Conservation (phyloP, 1,284 basidiomycete species). For the Moesziomyces globuligerus region DNA sequence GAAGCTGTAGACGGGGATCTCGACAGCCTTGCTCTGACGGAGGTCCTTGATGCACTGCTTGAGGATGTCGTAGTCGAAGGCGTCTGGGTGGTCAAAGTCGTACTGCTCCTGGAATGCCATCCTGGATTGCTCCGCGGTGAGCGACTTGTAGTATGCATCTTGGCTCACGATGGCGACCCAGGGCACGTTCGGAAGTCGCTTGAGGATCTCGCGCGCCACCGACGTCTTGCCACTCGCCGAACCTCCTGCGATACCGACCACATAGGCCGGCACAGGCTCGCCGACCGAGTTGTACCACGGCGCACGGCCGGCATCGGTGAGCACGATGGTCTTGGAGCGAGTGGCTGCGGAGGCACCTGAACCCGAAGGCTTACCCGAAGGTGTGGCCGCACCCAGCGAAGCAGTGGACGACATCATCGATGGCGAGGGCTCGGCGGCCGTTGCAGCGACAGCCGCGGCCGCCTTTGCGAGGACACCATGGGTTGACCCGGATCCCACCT, state of each 20-base stretch:
- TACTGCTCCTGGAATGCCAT: slow-evolving; percentile 84
- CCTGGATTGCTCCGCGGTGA: slow-evolving; percentile 78
- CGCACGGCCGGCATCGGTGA: slow-evolving; percentile 64
- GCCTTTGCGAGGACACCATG: slow-evolving; percentile 28
- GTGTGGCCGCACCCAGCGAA: slow-evolving; percentile 7
- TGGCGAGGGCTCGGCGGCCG: slow-evolving; percentile 1
- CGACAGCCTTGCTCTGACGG: slow-evolving; percentile 76
- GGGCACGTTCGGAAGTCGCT: slow-evolving; percentile 60
- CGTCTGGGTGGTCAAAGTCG: slow-evolving; percentile 93
- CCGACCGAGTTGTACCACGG: slow-evolving; percentile 79
- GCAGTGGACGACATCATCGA: slow-evolving; percentile 13
- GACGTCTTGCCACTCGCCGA: slow-evolving; percentile 90
- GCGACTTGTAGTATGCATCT: slow-evolving; percentile 92
- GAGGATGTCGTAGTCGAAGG: slow-evolving; percentile 90
- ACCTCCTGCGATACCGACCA: slow-evolving; percentile 92
- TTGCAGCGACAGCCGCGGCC: slow-evolving; percentile 21
- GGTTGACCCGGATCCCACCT: slow-evolving; percentile 7
- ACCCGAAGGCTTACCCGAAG: slow-evolving; percentile 8
- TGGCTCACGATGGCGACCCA: slow-evolving; percentile 69
- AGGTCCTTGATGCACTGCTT: slow-evolving; percentile 79
- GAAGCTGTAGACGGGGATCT: slow-evolving; percentile 93
- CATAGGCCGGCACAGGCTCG: slow-evolving; percentile 74
- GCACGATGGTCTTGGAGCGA: slow-evolving; percentile 51
- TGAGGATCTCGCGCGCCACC: slow-evolving; percentile 58
- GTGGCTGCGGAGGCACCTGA: slow-evolving; percentile 20